Conservation (phyloP, 805 yeast genomes). For the Kazachstania viticola region DNA sequence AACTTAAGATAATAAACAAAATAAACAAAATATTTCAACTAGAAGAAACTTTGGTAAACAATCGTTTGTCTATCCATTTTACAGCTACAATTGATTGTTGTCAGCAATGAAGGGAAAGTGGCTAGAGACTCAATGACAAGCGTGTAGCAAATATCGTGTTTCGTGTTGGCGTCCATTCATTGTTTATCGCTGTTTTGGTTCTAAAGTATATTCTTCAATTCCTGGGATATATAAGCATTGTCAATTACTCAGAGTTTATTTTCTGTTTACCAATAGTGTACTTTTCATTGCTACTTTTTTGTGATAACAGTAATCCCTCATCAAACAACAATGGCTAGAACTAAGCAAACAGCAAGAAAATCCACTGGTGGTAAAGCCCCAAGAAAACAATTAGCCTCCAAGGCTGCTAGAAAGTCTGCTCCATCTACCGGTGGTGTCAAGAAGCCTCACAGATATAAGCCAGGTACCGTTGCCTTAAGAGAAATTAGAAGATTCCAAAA, state of each 20-base stretch:
- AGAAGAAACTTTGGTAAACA: no score
- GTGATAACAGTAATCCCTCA: neutral
- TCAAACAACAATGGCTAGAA: conserved; percentile 63
- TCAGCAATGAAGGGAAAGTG: no score
- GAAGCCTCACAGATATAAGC: conserved; percentile 93
- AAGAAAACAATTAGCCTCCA: conserved; percentile 85
- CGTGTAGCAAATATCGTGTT: neutral
- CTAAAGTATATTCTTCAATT: neutral
- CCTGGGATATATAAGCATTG: neutral
- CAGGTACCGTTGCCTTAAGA: conserved; percentile 92
- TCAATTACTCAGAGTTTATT: neutral
- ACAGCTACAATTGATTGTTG: no score
- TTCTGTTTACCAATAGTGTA: neutral
- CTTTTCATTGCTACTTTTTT: neutral
- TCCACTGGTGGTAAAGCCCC: conserved; percentile 94
- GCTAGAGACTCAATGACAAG: neutral
- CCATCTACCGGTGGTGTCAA: conserved; percentile 88
- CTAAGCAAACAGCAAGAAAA: conserved; percentile 88
- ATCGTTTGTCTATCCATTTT: no score
- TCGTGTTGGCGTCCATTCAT: neutral
- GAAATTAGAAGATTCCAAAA: conserved; percentile 96
- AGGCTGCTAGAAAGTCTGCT: conserved; percentile 88
- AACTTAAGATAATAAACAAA: no score
- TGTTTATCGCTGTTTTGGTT: neutral
- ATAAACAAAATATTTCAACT: no score